Evolutionary conservation across 805 yeast genomes (phyloP), one percentile per base, ranked within the genome.

Genomic region (Lipomyces japonicus): DNA sequence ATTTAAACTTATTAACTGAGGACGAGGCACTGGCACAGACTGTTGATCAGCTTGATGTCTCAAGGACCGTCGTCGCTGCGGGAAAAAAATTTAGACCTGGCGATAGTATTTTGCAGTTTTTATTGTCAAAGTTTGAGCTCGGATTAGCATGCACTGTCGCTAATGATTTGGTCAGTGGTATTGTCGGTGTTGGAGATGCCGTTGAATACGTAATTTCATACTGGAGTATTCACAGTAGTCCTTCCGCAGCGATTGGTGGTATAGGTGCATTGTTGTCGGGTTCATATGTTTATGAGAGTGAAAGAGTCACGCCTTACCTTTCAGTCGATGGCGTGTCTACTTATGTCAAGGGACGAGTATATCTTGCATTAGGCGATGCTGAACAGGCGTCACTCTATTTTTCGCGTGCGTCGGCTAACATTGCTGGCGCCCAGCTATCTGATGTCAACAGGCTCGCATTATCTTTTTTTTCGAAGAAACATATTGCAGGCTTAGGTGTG

Each of bases 401-500:
- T 12, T 12, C 26, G 12, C 32, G 26, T 21, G 14, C 47, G 25
- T 23, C 40, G n/a, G 22, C 46, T 9, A 50, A 44, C 9, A 26
- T 19, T 3, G n/a, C 39, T 18, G 26, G 16, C 12, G 14, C 18
- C 4, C 21, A 4, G 39, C 12, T 41, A n/a, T 16, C 4, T 4
- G 14, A 12, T 4, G 28, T n/a, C 26, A 19, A 25, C 6, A 24
- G 26, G 26, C n/a, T 19, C 16, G 25, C 40, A 4, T 14, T 43
- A 34, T 25, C 23, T 21, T 14, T 12, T n/a, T 19, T n/a, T 14
- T 6, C 23, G 30, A 24, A 16, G 16, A 21, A 14, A 23, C 54
- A 53, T 9, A 55, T 71, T 19, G 65, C 68, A 39, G 63, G 66
- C 5, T 44, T 62, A 1, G 64, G 72, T 4, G 50, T 66, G 31